Percentiles rank a stretch among this genome's conserved stretches.
These are phyloP conservation scores for Coleophoma crateriformis DNA, from an alignment of 2,329 filamentous ascomycete genomes.

Conservation along the genomic window DNA sequence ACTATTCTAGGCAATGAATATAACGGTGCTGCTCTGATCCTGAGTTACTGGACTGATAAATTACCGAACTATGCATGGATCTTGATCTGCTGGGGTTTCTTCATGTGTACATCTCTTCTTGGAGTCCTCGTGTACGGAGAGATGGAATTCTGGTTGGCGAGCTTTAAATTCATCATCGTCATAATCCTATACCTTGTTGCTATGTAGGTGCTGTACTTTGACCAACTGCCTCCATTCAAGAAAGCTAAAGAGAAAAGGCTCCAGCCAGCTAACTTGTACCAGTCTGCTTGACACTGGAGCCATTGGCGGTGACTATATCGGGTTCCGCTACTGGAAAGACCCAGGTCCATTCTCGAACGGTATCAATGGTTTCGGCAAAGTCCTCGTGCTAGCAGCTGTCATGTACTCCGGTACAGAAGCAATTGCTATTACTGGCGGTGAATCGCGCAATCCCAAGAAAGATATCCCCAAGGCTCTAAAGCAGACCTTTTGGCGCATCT, in stretches of 20 bases:
- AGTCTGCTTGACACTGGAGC: constrained; percentile 44
- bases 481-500: constrained; percentile 56
- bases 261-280: too few relatives aligned
- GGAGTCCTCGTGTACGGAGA: constrained; percentile 45
- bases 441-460: constrained; percentile 51
- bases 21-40: constrained; percentile 74
- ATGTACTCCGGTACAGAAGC: constrained; percentile 32
- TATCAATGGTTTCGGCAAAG: constrained; percentile 39
- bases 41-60: constrained; percentile 62
- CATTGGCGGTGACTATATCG: constrained; percentile 40
- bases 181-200: neutral
- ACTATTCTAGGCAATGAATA: constrained; percentile 76
- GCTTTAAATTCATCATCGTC: constrained; percentile 20
- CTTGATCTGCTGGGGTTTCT: constrained; percentile 38
- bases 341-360: constrained; percentile 32
- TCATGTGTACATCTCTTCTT: constrained; percentile 33
- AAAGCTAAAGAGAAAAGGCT: neutral
- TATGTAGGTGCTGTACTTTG: neutral
- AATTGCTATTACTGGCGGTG: constrained; percentile 44
- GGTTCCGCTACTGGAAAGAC: constrained; percentile 43
- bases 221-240: neutral
- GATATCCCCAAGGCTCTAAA: constrained; percentile 52
- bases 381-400: constrained; percentile 40
- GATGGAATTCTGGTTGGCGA: constrained; percentile 46
- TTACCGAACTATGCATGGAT: constrained; percentile 36